Evolutionary conservation across 1,139 yeast genomes (phyloP), one percentile per base, ranked within the genome.

Genomic region (Taphrina flavorubra): DNA sequence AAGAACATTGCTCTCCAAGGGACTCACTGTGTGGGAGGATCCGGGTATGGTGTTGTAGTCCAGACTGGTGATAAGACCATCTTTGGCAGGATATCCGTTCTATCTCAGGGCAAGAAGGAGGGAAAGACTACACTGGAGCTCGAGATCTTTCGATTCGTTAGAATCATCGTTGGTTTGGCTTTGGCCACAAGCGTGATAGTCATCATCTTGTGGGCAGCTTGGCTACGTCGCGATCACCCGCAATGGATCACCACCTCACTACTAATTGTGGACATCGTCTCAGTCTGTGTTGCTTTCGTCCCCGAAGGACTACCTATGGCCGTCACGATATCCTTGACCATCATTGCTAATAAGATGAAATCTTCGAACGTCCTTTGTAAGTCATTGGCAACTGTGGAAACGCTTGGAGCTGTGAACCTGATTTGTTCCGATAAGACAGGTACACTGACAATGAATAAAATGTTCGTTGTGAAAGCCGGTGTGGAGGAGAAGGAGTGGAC

Each of bases 321-420:
- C 25, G 79, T 84, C 69, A 84, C 87, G 51, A 80, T 83, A 57
- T 82, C 85, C 47, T 82, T 94, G 75, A 99, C 99, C 0, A 92
- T 94, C 81, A 98, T 99, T 4, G 94, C 99, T 6, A 91, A 97
- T 10, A 85, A 97, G 80, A 94, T 94, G 99, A 94, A 97, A 34
- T 90, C 90, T 78, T 97, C 94, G 78, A 96, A 96, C 74, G 94
- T 92, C 77, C 82, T 94, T 75, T 99, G 94, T 18, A 85, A 99
- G 75, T 97, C 91, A 13, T 83, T 95, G 73, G 88, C 88, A 75
- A 88, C 96, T 56, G 94, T 99, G 83, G 99, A 95, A 79, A 94
- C 97, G 18, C 94, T 95, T 97, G 99, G 99, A 61, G 92, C 97
- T 56, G 99, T 98, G 2, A 94, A 98, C 16, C 92, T 97, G 7